Base-by-base conservation (phyloP, 2,329 filamentous ascomycete species). In the Botryosphaeria agaves region DNA sequence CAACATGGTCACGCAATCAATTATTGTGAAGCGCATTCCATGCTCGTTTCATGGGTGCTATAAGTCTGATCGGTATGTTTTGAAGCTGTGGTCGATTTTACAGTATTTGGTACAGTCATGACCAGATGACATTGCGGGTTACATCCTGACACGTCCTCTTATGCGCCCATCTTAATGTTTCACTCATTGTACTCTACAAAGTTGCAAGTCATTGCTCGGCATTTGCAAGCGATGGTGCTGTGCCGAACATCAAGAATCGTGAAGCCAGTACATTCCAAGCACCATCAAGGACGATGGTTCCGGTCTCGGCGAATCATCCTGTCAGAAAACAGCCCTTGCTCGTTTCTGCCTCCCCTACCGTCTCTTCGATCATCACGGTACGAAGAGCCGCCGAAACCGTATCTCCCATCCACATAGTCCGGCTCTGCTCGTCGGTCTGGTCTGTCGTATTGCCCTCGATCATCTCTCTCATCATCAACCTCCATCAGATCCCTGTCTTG, bases 331-430 rank as follows among this genome's bases (percentile, higher is more conserved):
- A 46, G 41, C 18, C 45, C 35, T 18, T 44, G 39, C 9, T 41
- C 40, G 8, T 45, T 41, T n/a, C 43, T 34, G 34, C 40, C 40
- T 26, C 41, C 34, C 18, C 42, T 35, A 26, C 37, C 34, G 12
- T 40, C 39, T 15, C 40, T 35, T 14, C 43, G 32, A 18, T 41
- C 38, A 18, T 29, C 21, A 19, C 30, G 28, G 7, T 40, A 29
- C 12, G 34, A 34, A 30, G 38, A 38, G 23, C 43, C 49, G 24
- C 40, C 47, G 41, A 57, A 62, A 18, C 56, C 57, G 31, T 51
- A 58, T 26, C 57, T 44, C 5, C 58, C 56, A 33, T 61, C 57
- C 36, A 59, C 52, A 32, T 52, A 54, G 26, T 46, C 52, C 14
- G 42, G 40, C 14, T 49, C 41, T 18, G 52, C 50, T 14, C 42